These are phyloP conservation scores for Annona squamosa DNA, from an alignment of 164 flowering plant genomes.

Conservation along the genomic window DNA sequence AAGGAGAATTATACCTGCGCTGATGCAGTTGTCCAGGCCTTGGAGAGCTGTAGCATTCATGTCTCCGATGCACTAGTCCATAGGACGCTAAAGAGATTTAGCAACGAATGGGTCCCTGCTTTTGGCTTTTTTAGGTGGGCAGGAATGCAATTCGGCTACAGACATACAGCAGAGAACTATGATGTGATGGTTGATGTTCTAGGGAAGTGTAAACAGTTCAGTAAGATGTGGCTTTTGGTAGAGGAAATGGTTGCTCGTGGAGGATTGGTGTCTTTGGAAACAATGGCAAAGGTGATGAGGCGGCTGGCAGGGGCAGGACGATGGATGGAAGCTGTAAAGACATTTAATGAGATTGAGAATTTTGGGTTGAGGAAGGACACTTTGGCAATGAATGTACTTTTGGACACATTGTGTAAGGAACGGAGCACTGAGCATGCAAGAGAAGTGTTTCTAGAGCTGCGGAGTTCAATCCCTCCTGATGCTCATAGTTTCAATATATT, in stretches of 20 bases:
- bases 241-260: constrained; percentile 36
- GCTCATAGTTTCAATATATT: constrained; percentile 42
- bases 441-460: constrained; percentile 37
- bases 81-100: constrained; percentile 42
- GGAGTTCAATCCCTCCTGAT: constrained; percentile 30
- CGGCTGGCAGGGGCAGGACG: constrained; percentile 40
- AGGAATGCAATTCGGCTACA: constrained; percentile 27
- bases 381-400: constrained; percentile 34
- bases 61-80: constrained; percentile 30
- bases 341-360: constrained; percentile 33
- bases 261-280: constrained; percentile 34
- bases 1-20: constrained; percentile 16
- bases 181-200: constrained; percentile 50
- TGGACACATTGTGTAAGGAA: constrained; percentile 57
- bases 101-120: constrained; percentile 51
- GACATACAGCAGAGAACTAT: constrained; percentile 29
- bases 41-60: constrained; percentile 21
- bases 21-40: constrained; percentile 32
- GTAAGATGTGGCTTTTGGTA: constrained; percentile 50
- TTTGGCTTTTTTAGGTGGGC: constrained; percentile 64
- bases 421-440: constrained; percentile 42
- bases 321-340: constrained; percentile 37
- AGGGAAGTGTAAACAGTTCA: constrained; percentile 49
- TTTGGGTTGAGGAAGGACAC: constrained; percentile 43
- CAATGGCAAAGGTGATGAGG: constrained; percentile 51